phyloP scores from a whole-genome alignment of 805 yeast genomes.

The Schwanniomyces polymorphus region DNA sequence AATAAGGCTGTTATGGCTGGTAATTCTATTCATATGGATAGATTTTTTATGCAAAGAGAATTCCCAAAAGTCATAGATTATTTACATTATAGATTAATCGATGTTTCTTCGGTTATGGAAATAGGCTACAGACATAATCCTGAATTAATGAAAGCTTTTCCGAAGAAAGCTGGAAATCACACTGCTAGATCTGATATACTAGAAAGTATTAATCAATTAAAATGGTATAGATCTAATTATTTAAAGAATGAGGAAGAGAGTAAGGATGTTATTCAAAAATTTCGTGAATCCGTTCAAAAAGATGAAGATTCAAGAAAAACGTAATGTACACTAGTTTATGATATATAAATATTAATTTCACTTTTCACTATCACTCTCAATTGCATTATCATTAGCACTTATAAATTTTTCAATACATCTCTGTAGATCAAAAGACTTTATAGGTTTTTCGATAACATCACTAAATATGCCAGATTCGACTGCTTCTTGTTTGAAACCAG shows the following conservation, averaged over 20 bases:
- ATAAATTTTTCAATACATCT: constrained; percentile 19
- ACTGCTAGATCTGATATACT: constrained; percentile 87
- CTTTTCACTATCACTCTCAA: constrained; percentile 23
- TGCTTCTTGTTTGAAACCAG: constrained; percentile 73
- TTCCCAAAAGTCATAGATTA: constrained; percentile 72
- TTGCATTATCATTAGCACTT: constrained; percentile 20
- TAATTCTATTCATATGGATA: constrained; percentile 89
- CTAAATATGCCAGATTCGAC: constrained; percentile 54
- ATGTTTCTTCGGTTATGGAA: constrained; percentile 87
- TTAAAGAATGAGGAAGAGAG: constrained; percentile 32
- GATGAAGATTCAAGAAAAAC: neutral
- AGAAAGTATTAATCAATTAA: constrained; percentile 83
- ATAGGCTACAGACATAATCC: constrained; percentile 78
- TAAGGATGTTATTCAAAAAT: constrained; percentile 4
- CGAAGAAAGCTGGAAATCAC: constrained; percentile 68
- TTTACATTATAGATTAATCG: constrained; percentile 76
- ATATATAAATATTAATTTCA: neutral
- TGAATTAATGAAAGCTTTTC: constrained; percentile 52
- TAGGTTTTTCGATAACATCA: constrained; percentile 74
- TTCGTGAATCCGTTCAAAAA: neutral
- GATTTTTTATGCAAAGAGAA: constrained; percentile 77
- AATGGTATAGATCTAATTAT: constrained; percentile 73
- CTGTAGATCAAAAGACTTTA: constrained; percentile 21
- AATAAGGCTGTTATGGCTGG: constrained; percentile 81
- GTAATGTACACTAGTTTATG: constrained; percentile 2